Percentiles rank a stretch among this genome's conserved stretches.
These are phyloP conservation scores for Phytophthora rubi DNA, from an alignment of 352 stramenopile species.

Conservation along the genomic window DNA sequence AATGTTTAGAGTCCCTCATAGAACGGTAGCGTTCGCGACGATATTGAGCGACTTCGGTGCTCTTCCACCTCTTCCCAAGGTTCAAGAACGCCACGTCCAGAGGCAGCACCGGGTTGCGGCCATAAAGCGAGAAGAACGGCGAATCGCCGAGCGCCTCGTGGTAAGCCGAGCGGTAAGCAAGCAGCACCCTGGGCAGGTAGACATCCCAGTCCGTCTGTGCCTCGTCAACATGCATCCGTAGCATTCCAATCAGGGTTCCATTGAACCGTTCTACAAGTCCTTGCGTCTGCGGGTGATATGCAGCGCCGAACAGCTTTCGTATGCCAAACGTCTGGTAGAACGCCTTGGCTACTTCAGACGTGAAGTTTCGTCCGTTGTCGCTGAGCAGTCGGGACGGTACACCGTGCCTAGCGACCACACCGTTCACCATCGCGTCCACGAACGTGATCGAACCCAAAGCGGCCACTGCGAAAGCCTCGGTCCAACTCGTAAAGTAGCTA, in stretches of 20 bases:
- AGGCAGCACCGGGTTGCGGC: background rate
- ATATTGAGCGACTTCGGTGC: conserved; percentile 10
- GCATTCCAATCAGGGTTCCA: background rate
- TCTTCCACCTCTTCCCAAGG: conserved; percentile 5
- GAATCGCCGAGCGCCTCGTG: conserved; percentile 13
- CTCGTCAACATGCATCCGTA: background rate
- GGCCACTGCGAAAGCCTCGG: background rate
- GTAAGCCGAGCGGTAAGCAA: conserved; percentile 11
- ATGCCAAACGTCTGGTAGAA: conserved; percentile 5
- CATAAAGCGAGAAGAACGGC: conserved; percentile 12
- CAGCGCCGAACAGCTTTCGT: conserved; percentile 1
- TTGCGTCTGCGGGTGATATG: background rate
- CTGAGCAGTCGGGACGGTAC: conserved; percentile 1
- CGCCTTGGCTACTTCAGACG: background rate
- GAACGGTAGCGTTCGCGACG: background rate
- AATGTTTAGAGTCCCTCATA: background rate
- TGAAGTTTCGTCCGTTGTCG: conserved; percentile 8
- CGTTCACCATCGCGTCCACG: background rate
- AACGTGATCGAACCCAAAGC: no score
- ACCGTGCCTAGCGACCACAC: background rate
- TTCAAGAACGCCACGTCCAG: no score
- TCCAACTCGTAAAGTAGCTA: background rate
- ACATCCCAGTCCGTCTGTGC: conserved; percentile 14
- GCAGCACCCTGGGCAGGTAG: background rate
- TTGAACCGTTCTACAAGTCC: conserved; percentile 1